These are phyloP conservation scores for Pelargonium citronellum DNA, from an alignment of 441 rosid genomes.

Conservation along the genomic window DNA sequence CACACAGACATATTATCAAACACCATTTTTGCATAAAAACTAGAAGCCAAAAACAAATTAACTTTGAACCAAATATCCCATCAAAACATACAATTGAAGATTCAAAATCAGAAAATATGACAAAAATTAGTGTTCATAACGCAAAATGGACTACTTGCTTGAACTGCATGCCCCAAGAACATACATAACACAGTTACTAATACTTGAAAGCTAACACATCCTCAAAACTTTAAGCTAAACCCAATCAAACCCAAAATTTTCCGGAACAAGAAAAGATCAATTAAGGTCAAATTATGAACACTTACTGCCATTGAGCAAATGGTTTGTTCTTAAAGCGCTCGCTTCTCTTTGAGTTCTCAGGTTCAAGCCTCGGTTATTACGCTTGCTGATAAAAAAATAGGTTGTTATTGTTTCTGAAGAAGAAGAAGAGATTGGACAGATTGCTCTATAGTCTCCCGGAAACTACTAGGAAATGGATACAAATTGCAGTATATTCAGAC, in stretches of 20 bases:
- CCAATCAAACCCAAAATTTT: background rate
- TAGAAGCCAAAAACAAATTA: background rate
- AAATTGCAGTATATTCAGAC: no score
- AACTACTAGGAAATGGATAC: no score
- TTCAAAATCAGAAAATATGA: background rate
- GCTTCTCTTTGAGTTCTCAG: no score
- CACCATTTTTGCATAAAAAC: background rate
- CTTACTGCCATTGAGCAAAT: slow-evolving; percentile 2
- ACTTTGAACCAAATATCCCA: no score
- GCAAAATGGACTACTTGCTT: no score
- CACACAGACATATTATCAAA: background rate
- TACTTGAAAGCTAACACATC: background rate
- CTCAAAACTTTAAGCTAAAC: background rate
- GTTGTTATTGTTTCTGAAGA: no score
- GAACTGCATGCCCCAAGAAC: background rate
- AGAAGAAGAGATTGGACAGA: no score
- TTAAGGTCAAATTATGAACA: background rate
- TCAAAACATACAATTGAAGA: background rate
- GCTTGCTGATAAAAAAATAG: no score
- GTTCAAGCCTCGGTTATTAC: no score
- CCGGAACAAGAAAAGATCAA: background rate
- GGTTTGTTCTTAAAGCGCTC: background rate
- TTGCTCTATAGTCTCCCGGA: no score
- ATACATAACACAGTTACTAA: background rate
- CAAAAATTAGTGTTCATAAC: no score